Base-by-base conservation (phyloP, 768 basidiomycete genomes). In the Podaxis mareebaensis region DNA sequence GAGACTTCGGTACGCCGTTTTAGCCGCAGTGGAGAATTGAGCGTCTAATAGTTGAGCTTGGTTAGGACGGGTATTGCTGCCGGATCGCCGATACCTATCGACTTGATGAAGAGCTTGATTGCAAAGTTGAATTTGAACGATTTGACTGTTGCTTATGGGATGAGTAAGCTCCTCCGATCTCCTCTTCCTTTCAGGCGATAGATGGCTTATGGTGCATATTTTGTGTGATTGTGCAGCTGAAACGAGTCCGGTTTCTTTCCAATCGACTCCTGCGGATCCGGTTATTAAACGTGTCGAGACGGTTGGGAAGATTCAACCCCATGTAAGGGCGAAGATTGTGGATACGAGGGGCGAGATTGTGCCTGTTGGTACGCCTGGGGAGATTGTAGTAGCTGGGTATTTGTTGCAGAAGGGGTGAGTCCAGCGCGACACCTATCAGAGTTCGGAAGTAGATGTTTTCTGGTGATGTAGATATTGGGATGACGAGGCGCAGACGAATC, bases 181-280 rank as follows among this genome's bases (percentile, higher is more conserved):
- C 24, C 12, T 24, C 28, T 60, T 51, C 17, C 17, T 52, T 30
- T 15, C 42, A 42, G 38, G 63, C 53, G 48, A 61, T 63, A 44
- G 7, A 13, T 60, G n/a, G 20, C 51, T 56, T 24, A 40, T 17
- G 28, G 28, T 28, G 28, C 28, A 28, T 28, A 7, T 6, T 30
- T 30, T 30, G 28, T 30, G 7, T 30, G 28, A 30, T 6, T 57
- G 57, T 64, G 11, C 28, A 92, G 91, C 91, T 53, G 91, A 92
- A 72, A 92, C 90, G 7, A 89, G 92, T 66, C 92, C 92, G 0
- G 92, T 93, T 0, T 89, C 92, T 0, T 94, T 94, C 76, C 92
- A 94, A 74, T 88, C 91, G 0, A 86, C 83, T 2, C 82, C 86
- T 0, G 79, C 76, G 1, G 92, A 94, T 70, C 83, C 90, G 0